These are phyloP conservation scores for Barnettozyma sp. DNA, from an alignment of 805 yeast genomes.

Conservation along the genomic window DNA sequence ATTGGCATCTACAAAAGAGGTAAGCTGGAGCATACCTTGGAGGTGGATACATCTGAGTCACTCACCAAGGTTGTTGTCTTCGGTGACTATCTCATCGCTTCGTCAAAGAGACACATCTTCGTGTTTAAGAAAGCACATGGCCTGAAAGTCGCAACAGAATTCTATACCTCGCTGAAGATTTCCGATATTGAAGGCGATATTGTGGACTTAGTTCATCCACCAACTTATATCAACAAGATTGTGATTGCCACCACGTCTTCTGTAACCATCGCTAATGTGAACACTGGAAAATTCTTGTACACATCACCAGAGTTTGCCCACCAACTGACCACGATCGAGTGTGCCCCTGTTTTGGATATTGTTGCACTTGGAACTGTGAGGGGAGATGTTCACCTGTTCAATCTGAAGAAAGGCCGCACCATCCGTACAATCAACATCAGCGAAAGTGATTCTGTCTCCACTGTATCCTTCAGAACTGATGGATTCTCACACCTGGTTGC, in stretches of 20 bases:
- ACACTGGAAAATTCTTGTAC: conserved; percentile 67
- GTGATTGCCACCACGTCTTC: conserved; percentile 69
- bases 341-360: conserved; percentile 83
- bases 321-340: conserved; percentile 62
- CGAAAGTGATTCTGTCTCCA: conserved; percentile 33
- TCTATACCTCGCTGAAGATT: conserved; percentile 55
- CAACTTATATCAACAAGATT: conserved; percentile 87
- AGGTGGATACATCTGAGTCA: conserved; percentile 27
- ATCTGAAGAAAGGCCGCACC: conserved; percentile 57
- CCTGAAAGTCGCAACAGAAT: conserved; percentile 46
- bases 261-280: conserved; percentile 60
- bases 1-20: conserved; percentile 85
- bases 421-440: conserved; percentile 43
- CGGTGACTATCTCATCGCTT: conserved; percentile 70
- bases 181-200: conserved; percentile 65
- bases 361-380: conserved; percentile 67
- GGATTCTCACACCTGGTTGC: conserved; percentile 78
- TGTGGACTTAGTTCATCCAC: conserved; percentile 68
- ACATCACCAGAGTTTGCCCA: conserved; percentile 46
- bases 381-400: conserved; percentile 61
- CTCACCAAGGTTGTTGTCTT: conserved; percentile 53
- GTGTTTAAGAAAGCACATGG: conserved; percentile 47
- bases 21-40: conserved; percentile 38
- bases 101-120: conserved; percentile 40
- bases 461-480: conserved; percentile 87